These are phyloP conservation scores for Nyssa sinensis DNA, from an alignment of 148 eudicot genomes.

Conservation along the genomic window DNA sequence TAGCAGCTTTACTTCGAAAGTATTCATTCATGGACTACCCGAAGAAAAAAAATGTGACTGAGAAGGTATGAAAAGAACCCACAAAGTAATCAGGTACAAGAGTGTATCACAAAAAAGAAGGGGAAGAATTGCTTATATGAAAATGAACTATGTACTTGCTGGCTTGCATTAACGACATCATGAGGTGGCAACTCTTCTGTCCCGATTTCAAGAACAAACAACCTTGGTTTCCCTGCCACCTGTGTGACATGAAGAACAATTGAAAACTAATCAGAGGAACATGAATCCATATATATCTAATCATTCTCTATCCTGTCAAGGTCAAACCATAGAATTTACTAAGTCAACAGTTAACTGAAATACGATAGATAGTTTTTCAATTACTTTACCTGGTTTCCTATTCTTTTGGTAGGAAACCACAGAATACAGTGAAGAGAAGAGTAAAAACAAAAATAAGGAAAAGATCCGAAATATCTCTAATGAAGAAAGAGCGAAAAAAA, in stretches of 20 bases:
- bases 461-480: neutral
- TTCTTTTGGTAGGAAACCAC: no score
- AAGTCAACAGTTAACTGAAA: neutral
- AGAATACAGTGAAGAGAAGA: no score
- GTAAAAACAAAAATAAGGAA: neutral
- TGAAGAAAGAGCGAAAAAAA: neutral
- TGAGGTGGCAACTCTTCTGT: constrained; percentile 98
- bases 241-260: constrained; percentile 27
- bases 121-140: neutral
- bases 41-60: neutral
- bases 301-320: neutral
- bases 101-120: constrained; percentile 4
- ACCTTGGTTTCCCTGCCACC: constrained; percentile 71
- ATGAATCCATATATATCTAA: neutral
- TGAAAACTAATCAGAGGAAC: constrained; percentile 15
- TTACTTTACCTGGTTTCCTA: neutral
- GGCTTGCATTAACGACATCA: constrained; percentile 77
- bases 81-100: constrained; percentile 3
- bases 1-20: neutral
- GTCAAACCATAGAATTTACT: neutral
- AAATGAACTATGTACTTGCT: constrained; percentile 51
- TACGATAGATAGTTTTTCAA: neutral
- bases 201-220: constrained; percentile 88
- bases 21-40: neutral
- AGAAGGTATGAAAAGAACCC: neutral